Evolutionary conservation across 129 eudicot species (phyloP).

Genomic region (Saussurea involucrata): DNA sequence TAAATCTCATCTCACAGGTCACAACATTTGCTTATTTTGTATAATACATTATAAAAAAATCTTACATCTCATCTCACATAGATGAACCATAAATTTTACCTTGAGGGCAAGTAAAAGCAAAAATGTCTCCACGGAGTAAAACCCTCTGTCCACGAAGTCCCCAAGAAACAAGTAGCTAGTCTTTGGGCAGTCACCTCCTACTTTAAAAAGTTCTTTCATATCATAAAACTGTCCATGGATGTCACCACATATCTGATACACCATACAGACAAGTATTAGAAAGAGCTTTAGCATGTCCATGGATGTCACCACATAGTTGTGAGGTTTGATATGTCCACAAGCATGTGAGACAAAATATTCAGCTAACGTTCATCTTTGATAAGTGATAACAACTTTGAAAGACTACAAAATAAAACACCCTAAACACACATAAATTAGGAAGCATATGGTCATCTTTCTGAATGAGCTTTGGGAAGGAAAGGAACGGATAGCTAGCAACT

Average conservation of each 20-base stretch:
- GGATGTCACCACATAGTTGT: constrained; percentile 79
- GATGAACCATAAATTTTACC: constrained; percentile 37
- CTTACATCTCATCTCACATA: constrained; percentile 8
- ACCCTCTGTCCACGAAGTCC: constrained; percentile 97
- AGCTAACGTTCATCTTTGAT: not conserved
- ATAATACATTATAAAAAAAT: not conserved
- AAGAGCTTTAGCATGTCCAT: too few species aligned
- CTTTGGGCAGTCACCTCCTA: constrained; percentile 96
- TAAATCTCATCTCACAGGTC: not conserved
- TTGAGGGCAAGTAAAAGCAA: constrained; percentile 85
- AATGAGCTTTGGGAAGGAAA: not conserved
- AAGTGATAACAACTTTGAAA: not conserved
- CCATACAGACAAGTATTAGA: constrained; percentile 11
- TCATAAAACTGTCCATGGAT: constrained; percentile 97
- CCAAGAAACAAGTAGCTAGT: constrained; percentile 96
- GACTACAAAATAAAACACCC: not conserved
- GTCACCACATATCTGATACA: constrained; percentile 79
- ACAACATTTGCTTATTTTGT: not conserved
- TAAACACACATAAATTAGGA: not conserved
- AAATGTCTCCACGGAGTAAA: constrained; percentile 91
- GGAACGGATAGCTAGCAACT: not conserved
- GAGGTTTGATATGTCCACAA: not conserved
- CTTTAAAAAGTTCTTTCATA: constrained; percentile 92
- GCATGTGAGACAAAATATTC: not conserved
- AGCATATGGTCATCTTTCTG: not conserved